Evolutionary conservation across 352 stramenopile genomes (phyloP), one percentile per base, ranked within the genome.

Genomic region (Peronospora destructor): DNA sequence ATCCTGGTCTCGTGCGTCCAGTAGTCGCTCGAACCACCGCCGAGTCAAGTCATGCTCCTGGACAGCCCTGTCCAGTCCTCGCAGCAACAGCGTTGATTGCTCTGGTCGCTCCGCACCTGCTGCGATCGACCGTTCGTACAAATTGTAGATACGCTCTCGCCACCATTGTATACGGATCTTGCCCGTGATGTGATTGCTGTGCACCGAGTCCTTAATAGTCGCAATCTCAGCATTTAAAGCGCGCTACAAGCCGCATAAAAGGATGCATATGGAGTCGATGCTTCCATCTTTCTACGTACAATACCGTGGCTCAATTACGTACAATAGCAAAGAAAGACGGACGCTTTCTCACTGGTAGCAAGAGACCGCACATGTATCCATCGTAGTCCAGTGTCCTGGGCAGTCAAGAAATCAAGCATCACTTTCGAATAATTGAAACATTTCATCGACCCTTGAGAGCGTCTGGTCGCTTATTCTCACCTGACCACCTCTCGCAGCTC

Each of bases 81-180:
- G 62, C 14, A 93, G 63, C 25, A 97, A 64, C 32, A 78, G 52
- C 4, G 87, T 90, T 17, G 62, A 66, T 26, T 71, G 58, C 43
- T 58, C 8, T 11, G 53, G 58, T 45, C 53, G 58, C 28, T 84
- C 70, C 4, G 64, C 59, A 28, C 51, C 48, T n/a, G 52, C 30
- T 4, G 38, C n/a, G 11, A 21, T 46, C 11, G 50, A 53, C 0
- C 48, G 23, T 45, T 62, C 62, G 55, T 90, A 92, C 49, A 94
- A 49, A 37, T 81, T 69, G 45, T 79, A 73, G 46, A 95, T 83
- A 6, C 68, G 67, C 42, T 97, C 81, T 14, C 85, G 74, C 89
- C 89, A 97, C 89, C 89, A 97, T 49, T 96, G 87, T 64, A 96
- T 84, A 47, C 89, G 84, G 67, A 97, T 92, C 54, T 87, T 91